Evolutionary conservation across 78 protist species (phyloP).

Genomic region (Carpediemonas membranifera): DNA sequence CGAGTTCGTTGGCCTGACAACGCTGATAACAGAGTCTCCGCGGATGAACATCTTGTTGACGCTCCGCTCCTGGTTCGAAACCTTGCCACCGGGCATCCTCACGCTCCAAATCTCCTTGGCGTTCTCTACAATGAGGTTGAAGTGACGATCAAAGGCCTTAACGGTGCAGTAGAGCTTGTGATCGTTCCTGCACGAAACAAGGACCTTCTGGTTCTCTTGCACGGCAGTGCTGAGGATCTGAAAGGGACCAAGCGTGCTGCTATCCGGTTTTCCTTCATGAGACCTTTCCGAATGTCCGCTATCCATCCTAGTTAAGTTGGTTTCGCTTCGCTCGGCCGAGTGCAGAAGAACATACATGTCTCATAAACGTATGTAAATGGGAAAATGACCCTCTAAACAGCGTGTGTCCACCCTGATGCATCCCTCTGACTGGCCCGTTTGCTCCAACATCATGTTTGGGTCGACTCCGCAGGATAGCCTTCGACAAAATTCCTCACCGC

Average conservation of each 20-base stretch:
- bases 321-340: too few relatives aligned
- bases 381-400: too few relatives aligned
- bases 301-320: too few relatives aligned
- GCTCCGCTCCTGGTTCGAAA: constrained; percentile 64
- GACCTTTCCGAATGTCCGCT: too few relatives aligned
- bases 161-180: constrained; percentile 83
- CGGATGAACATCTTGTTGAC: constrained; percentile 91
- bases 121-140: constrained; percentile 93
- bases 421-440: too few relatives aligned
- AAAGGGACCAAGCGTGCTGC: constrained; percentile 12
- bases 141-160: constrained; percentile 96
- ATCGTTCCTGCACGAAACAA: constrained; percentile 89
- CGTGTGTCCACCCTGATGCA: too few relatives aligned
- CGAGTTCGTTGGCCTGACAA: constrained; percentile 55
- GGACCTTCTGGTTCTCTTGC: constrained; percentile 41
- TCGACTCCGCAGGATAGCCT: too few relatives aligned
- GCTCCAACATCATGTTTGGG: too few relatives aligned
- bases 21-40: constrained; percentile 92
- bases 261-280: too few relatives aligned
- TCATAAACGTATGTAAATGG: too few relatives aligned
- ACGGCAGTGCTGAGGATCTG: not conserved
- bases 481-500: too few relatives aligned
- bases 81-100: constrained; percentile 68
- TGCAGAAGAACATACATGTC: too few relatives aligned
- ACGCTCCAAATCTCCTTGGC: constrained; percentile 58